phyloP scores from a whole-genome alignment of 2,329 filamentous ascomycete genomes.

The Pseudogymnoascus sp. region DNA sequence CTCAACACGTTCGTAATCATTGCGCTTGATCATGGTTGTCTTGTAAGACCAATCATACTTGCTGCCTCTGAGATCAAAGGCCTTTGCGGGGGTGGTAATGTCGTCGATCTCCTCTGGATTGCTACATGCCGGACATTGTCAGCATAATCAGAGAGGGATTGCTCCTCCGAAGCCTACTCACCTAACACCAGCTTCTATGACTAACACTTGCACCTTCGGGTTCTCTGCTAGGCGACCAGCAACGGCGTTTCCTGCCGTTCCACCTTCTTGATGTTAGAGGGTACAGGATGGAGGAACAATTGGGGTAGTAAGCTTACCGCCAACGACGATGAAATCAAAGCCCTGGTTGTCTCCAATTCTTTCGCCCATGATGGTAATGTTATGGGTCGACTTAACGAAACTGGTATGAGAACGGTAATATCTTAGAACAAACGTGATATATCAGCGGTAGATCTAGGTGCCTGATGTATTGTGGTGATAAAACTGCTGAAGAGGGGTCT shows the following conservation, averaged over 20 bases:
- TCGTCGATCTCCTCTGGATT: constrained; percentile 44
- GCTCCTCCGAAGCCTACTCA: constrained; percentile 41
- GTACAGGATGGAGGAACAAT: background rate
- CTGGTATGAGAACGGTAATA: background rate
- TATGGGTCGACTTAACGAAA: background rate
- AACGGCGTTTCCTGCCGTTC: constrained; percentile 42
- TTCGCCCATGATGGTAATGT: constrained; percentile 5
- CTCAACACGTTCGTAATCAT: constrained; percentile 53
- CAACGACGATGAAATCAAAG: constrained; percentile 28
- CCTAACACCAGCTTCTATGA: constrained; percentile 40
- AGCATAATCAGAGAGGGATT: constrained; percentile 37
- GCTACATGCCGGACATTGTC: constrained; percentile 13
- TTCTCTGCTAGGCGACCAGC: constrained; percentile 46
- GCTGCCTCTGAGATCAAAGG: constrained; percentile 47
- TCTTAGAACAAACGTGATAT: background rate
- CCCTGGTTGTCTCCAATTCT: background rate
- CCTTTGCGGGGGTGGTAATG: constrained; percentile 46
- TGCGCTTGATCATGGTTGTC: constrained; percentile 51
- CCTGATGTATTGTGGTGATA: background rate
- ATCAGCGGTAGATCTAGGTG: background rate
- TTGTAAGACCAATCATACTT: constrained; percentile 56
- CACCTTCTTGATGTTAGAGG: constrained; percentile 16
- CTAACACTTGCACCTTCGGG: constrained; percentile 38
- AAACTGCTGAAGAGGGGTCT: background rate
- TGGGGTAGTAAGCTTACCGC: constrained; percentile 16